These are phyloP conservation scores for Hypocrella siamensis DNA, from an alignment of 2,329 filamentous ascomycete species.

Conservation along the genomic window DNA sequence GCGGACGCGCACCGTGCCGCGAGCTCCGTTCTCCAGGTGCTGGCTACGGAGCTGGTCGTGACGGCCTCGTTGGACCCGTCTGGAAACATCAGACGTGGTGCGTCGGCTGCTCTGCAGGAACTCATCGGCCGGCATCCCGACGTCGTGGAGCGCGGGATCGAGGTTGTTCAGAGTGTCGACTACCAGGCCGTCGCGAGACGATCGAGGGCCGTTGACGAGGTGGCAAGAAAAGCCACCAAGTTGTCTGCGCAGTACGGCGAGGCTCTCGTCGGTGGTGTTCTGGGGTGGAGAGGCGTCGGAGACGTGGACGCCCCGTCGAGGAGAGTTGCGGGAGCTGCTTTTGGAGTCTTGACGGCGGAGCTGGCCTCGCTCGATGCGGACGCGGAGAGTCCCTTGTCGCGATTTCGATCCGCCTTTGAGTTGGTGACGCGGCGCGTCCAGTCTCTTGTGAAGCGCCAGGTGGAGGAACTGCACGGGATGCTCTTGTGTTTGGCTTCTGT, in stretches of 20 bases:
- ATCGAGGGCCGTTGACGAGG: constrained; percentile 63
- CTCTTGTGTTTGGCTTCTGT: constrained; percentile 45
- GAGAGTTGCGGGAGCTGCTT: constrained; percentile 52
- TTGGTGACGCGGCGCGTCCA: constrained; percentile 28
- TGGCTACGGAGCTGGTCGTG: constrained; percentile 69
- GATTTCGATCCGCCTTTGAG: constrained; percentile 18
- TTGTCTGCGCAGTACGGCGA: constrained; percentile 54
- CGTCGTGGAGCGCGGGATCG: constrained; percentile 65
- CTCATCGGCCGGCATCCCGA: constrained; percentile 86
- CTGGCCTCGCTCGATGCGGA: constrained; percentile 12
- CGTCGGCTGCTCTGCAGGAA: constrained; percentile 88
- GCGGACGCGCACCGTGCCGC: constrained; percentile 18
- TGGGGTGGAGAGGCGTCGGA: constrained; percentile 79
- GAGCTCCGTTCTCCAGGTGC: constrained; percentile 50
- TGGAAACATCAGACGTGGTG: constrained; percentile 83
- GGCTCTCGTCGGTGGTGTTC: constrained; percentile 52
- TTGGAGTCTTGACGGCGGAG: constrained; percentile 41
- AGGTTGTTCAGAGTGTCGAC: constrained; percentile 77
- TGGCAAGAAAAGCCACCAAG: constrained; percentile 52
- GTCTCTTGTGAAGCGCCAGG: constrained; percentile 35
- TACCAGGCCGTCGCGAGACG: constrained; percentile 88
- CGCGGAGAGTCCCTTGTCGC: constrained; percentile 7
- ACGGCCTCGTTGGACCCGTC: constrained; percentile 76
- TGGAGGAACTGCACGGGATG: constrained; percentile 56
- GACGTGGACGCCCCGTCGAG: constrained; percentile 63